Evolutionary conservation across 192 early-diverging fungal species (phyloP), one percentile per base, ranked within the genome.

Genomic region (Coemansia sp.): DNA sequence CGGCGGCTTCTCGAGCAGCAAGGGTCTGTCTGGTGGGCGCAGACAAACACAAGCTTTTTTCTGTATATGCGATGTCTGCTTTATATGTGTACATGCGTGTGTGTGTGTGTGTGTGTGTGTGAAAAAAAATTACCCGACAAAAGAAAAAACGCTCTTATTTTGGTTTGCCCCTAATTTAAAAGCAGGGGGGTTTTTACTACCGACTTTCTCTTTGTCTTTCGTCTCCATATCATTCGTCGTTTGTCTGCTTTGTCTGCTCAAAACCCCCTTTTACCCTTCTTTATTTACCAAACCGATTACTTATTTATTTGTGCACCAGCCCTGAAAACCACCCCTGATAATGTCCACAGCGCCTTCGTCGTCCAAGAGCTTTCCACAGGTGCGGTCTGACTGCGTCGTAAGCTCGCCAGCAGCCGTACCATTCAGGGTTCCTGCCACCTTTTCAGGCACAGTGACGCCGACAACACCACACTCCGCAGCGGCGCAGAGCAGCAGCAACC

Each of bases 331-430:
- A 45, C 7, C 10, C 40, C 7, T 18, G 5, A 49, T 22, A 52
- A 52, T 55, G 52, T 59, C 56, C 33, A 60, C 61, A 28, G 40
- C 64, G 22, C 1, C 42, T 8, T 45, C 42, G 42, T 45, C 40
- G 25, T 34, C 36, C 38, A 60, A 25, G 14, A 60, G 40, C 25
- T 34, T 50, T 32, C 64, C 20, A 71, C 10, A 56, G 54, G 25
- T 81, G 33, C 73, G 67, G 51, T 81, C 78, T 0, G 78, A 81
- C 73, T 69, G 66, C 36, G 73, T 75, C 12, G 56, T 66, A 20
- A 69, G 34, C 67, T 62, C 78, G 51, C 78, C 78, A 20, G 78
- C 78, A 12, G 64, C 45, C 0, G 78, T 76, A 55, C 73, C 78
- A 6, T 66, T 68, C 45, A 65, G 57, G 32, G 58, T 80, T 3